Evolutionary conservation across 108 stramenopile species (phyloP), one percentile per base, ranked within the genome.

Genomic region (Epithemia pelagica): DNA sequence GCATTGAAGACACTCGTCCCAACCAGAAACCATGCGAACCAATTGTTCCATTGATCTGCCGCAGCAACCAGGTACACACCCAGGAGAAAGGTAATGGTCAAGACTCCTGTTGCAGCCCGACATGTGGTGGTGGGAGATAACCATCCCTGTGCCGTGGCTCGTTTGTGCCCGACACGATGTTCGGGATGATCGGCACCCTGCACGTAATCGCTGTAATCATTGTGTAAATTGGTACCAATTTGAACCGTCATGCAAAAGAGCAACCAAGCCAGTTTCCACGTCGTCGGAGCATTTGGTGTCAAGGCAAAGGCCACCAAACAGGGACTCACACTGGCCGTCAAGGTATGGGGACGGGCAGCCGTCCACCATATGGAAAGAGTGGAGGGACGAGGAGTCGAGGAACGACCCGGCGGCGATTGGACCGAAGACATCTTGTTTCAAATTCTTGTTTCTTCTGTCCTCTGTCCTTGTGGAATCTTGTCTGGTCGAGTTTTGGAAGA

Each of bases 61-160:
- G 52, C 37, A 22, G 37, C 21, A 52, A 22, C 51, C 52, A 94
- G 73, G 10, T 53, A 29, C 21, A 86, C 23, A 21, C 88, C 90
- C n/a, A 85, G 51, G 23, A 75, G 33, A 23, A 81, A 59, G 2
- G 82, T 83, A 10, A 69, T 52, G 27, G 65, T 31, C 46, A 94
- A 64, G 52, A 78, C 80, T 2, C 62, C 24, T 2, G 70, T 76
- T 25, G 90, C 79, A 28, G 85, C 93, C 23, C 62, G 67, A 31
- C 80, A 77, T 0, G 88, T 90, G 66, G 88, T 83, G 8, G 67
- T 54, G 23, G 93, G 90, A 0, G 87, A 89, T 58, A 91, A 71
- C 94, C 94, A 95, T 46, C 94, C 94, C 65, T 82, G 80, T 75
- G 92, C 90, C 21, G 94, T 95, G 32, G 94, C 94, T 30, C 94